phyloP scores from a whole-genome alignment of 2,329 filamentous ascomycete genomes.

The Scopulariopsis brevicaulis region DNA sequence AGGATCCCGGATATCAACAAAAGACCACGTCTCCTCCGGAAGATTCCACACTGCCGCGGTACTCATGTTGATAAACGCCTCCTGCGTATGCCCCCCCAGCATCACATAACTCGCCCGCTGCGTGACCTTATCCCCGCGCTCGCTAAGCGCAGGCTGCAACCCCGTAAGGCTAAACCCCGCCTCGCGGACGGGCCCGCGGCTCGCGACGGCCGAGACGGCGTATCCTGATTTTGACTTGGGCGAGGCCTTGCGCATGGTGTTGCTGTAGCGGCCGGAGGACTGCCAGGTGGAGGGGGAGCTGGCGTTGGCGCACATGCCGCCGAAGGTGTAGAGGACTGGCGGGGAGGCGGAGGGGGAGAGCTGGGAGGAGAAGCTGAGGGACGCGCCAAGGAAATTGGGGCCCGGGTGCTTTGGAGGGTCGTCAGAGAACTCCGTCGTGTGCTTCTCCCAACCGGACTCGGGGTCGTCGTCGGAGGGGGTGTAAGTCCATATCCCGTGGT shows the following conservation, averaged over 20 bases:
- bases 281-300: slow-evolving; percentile 46
- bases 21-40: slow-evolving; percentile 79
- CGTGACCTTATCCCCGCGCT: slow-evolving; percentile 51
- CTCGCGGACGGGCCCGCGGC: slow-evolving; percentile 47
- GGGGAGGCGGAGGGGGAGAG: slow-evolving; percentile 39
- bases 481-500: slow-evolving; percentile 58
- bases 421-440: slow-evolving; percentile 10
- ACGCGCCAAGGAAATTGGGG: slow-evolving; percentile 39
- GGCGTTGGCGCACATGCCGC: slow-evolving; percentile 69
- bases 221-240: slow-evolving; percentile 26
- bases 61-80: slow-evolving; percentile 90
- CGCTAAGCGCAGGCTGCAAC: slow-evolving; percentile 58
- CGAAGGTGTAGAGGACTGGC: slow-evolving; percentile 62
- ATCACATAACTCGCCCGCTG: slow-evolving; percentile 72
- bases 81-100: slow-evolving; percentile 72
- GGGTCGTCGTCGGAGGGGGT: slow-evolving; percentile 27
- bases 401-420: slow-evolving; percentile 8
- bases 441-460: slow-evolving; percentile 31
- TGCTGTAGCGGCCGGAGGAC: slow-evolving; percentile 64
- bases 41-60: slow-evolving; percentile 78
- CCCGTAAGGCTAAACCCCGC: slow-evolving; percentile 79
- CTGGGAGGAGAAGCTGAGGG: slow-evolving; percentile 57
- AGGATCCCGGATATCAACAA: slow-evolving; percentile 51
- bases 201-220: slow-evolving; percentile 21
- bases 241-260: slow-evolving; percentile 56